phyloP scores from a whole-genome alignment of 2,329 filamentous ascomycete genomes.

The Dactylellina parvicollis region DNA sequence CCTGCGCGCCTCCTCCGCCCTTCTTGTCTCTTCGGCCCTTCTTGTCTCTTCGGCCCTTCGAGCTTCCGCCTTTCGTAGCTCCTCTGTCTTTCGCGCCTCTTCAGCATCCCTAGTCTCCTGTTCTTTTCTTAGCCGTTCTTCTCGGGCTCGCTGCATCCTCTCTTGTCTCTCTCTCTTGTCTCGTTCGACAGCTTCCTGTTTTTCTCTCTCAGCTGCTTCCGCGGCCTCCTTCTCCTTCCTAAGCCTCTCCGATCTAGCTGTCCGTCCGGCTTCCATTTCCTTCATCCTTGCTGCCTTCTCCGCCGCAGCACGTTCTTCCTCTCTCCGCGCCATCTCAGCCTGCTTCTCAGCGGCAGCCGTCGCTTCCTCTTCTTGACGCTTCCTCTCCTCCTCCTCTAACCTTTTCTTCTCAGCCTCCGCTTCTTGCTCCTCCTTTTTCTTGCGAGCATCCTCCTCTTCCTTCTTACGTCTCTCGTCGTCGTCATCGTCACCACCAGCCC shows the following conservation, averaged over 20 bases:
- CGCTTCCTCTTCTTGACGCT: slow-evolving; percentile 20
- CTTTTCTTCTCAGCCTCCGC: slow-evolving; percentile 17
- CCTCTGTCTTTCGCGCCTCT: slow-evolving; percentile 1
- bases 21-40: slow-evolving; percentile 3
- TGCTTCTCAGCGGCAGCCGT: background rate
- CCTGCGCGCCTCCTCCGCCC: background rate
- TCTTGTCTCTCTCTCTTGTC: slow-evolving; percentile 25
- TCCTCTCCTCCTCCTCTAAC: slow-evolving; percentile 21
- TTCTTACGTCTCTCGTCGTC: slow-evolving; percentile 35
- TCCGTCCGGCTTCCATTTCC: slow-evolving; percentile 2
- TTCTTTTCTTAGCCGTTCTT: slow-evolving; percentile 25
- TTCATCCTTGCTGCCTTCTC: slow-evolving; percentile 10
- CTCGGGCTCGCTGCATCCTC: slow-evolving; percentile 8
- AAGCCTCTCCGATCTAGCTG: slow-evolving; percentile 8
- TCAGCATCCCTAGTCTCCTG: slow-evolving; percentile 15
- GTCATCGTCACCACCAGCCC: slow-evolving; percentile 31
- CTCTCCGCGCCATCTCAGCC: slow-evolving; percentile 15
- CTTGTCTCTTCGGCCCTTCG: slow-evolving; percentile 13
- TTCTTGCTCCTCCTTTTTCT: slow-evolving; percentile 28
- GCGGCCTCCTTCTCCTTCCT: slow-evolving; percentile 30
- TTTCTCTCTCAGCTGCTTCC: slow-evolving; percentile 27
- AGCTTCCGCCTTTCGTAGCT: slow-evolving; percentile 8
- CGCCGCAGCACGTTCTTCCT: slow-evolving; percentile 19
- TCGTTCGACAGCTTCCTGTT: slow-evolving; percentile 14
- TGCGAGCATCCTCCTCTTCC: slow-evolving; percentile 31